Conservation (phyloP, 2,329 filamentous ascomycete genomes). For the Penicillium concentricum region DNA sequence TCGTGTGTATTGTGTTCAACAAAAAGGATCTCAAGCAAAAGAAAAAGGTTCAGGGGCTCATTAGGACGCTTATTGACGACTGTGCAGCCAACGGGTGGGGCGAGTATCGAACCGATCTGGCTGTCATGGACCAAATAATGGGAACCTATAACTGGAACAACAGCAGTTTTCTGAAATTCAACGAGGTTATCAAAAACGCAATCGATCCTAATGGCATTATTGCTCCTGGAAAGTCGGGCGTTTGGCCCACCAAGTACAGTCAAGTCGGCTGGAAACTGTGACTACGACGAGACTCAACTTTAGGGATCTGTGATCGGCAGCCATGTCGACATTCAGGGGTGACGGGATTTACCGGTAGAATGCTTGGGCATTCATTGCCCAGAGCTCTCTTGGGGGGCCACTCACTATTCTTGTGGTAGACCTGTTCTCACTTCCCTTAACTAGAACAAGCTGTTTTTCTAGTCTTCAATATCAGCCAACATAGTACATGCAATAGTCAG, state of each 20-base stretch:
- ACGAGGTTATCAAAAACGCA: conserved; percentile 47
- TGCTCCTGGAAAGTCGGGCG: conserved; percentile 6
- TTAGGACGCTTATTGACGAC: conserved; percentile 41
- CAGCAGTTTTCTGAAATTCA: conserved; percentile 44
- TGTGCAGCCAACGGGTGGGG: conserved; percentile 43
- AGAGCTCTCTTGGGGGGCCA: no score
- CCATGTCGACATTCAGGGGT: no score
- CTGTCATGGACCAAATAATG: conserved; percentile 50
- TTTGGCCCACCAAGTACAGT: conserved; percentile 5
- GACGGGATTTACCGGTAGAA: no score
- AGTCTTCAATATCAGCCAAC: no score
- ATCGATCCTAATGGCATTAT: conserved; percentile 42
- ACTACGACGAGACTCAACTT: no score
- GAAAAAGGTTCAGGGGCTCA: conserved; percentile 38
- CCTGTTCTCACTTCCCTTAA: no score
- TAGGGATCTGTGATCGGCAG: no score
- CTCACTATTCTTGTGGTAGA: no score
- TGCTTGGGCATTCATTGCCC: no score
- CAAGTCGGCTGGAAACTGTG: neutral
- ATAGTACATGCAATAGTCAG: no score
- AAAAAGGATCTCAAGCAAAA: conserved; percentile 43
- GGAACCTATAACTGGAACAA: conserved; percentile 49
- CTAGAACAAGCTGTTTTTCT: no score
- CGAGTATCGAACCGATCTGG: conserved; percentile 50
- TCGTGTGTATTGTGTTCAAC: conserved; percentile 56